Evolutionary conservation across 2,329 filamentous ascomycete genomes (phyloP), one percentile per base, ranked within the genome.

Genomic region (Trichothecium roseum): DNA sequence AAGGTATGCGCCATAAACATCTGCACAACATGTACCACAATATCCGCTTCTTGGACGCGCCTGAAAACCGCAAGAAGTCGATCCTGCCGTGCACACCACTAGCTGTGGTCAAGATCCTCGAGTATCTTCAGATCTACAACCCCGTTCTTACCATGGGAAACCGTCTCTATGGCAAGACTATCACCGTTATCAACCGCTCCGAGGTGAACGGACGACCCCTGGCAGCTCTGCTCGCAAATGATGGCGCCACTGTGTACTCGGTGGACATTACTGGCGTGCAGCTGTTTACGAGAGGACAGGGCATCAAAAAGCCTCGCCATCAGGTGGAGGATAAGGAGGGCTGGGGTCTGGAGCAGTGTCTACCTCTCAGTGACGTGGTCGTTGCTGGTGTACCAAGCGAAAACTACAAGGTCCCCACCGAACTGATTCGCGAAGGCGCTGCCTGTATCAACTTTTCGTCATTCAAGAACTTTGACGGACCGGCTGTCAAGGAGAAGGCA

Each of bases 11-110:
- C 49, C 89, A 95, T 62, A 81, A 80, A 54, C 88, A 96, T 64
- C 82, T 96, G 53, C 88, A 89, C 74, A 98, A 98, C 72, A 95
- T 98, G 88, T 98, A 96, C 65, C 84, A 95, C 68, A 98, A 98
- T 65, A 77, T 94, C 50, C 85, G 91, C 45, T 96, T 88, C 66
- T 71, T 98, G 38, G 91, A 98, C 60, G 67, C 78, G 17, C 81
- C 81, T 4, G 60, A 69, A 30, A 84, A 86, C 57, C 69, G 67
- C 39, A 84, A 85, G 58, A 96, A 98, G 67, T 93, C 82, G 33
- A 85, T 96, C 45, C 67, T 98, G 35, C 91, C 91, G 5, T 98
- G 91, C 69, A 98, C 91, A 3, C 91, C 91, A 13, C 74, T 98
- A 17, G 91, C 91, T 18, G 82, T 94, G 40, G 84, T 96, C 66